Evolutionary conservation across 2,329 filamentous ascomycete genomes (phyloP).

Genomic region (Fusarium secorum): DNA sequence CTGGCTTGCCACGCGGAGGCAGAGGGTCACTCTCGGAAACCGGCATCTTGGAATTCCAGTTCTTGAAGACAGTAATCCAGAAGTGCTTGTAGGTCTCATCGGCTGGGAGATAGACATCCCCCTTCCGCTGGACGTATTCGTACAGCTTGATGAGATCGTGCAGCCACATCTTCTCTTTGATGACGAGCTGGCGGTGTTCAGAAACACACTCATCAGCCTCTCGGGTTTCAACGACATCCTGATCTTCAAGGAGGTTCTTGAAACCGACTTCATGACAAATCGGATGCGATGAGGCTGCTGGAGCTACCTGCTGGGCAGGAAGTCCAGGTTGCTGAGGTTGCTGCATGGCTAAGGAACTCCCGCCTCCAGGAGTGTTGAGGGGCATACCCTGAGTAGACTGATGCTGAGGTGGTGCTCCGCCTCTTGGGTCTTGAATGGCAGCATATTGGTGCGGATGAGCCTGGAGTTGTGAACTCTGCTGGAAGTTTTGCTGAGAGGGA

Average conservation of each 20-base stretch:
- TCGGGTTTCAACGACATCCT: background rate
- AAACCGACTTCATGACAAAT: background rate
- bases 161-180: conserved; percentile 6
- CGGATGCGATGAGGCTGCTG: background rate
- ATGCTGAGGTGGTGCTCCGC: background rate
- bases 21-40: background rate
- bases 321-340: background rate
- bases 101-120: background rate
- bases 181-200: background rate
- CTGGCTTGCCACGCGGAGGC: background rate
- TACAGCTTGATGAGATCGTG: conserved; percentile 3
- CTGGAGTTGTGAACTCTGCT: background rate
- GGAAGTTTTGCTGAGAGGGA: background rate
- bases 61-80: background rate
- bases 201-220: background rate
- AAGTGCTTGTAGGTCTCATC: background rate
- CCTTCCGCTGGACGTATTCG: background rate
- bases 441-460: background rate
- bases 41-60: background rate
- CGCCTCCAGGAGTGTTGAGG: background rate
- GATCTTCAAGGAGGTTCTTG: background rate
- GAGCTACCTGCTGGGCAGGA: background rate
- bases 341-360: background rate
- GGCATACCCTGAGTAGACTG: background rate
- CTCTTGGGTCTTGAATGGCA: background rate